Conservation (phyloP, 2,329 filamentous ascomycete genomes). For the Chaetoscypha palmicola region DNA sequence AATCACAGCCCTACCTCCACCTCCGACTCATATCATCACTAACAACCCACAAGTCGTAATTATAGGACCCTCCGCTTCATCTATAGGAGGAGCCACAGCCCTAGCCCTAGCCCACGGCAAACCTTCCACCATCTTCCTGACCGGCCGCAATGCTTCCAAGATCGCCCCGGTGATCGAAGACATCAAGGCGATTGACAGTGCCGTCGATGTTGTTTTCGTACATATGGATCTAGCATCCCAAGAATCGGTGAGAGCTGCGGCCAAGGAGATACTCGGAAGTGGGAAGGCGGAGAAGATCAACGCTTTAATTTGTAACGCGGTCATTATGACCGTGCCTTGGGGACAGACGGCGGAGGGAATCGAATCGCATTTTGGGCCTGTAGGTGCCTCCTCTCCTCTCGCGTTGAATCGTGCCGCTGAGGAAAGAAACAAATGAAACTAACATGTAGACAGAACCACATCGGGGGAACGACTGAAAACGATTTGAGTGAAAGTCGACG, state of each 20-base stretch:
- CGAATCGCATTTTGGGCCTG: not conserved
- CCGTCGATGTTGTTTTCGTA: not conserved
- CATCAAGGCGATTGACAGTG: not conserved
- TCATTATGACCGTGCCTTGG: conserved; percentile 8
- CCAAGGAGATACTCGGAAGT: conserved; percentile 4
- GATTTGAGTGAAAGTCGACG: no score
- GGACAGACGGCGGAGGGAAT: not conserved
- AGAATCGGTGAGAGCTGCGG: conserved; percentile 27
- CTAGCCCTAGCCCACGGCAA: conserved; percentile 19
- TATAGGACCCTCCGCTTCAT: conserved; percentile 3
- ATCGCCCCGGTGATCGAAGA: conserved; percentile 1
- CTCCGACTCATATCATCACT: no score
- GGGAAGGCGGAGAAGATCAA: conserved; percentile 3
- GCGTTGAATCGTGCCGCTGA: no score
- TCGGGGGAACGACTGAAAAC: no score
- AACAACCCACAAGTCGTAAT: conserved; percentile 6
- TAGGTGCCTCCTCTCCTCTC: conserved; percentile 24
- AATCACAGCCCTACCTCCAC: no score
- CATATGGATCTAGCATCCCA: not conserved
- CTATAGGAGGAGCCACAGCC: conserved; percentile 11
- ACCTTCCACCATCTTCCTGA: conserved; percentile 10
- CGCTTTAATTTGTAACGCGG: conserved; percentile 19
- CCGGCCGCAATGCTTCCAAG: conserved; percentile 3
- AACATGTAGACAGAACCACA: no score
- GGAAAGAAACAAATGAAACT: no score